Evolutionary conservation across 805 yeast species (phyloP), one percentile per base, ranked within the genome.

Genomic region (Kuraishia piskuri): DNA sequence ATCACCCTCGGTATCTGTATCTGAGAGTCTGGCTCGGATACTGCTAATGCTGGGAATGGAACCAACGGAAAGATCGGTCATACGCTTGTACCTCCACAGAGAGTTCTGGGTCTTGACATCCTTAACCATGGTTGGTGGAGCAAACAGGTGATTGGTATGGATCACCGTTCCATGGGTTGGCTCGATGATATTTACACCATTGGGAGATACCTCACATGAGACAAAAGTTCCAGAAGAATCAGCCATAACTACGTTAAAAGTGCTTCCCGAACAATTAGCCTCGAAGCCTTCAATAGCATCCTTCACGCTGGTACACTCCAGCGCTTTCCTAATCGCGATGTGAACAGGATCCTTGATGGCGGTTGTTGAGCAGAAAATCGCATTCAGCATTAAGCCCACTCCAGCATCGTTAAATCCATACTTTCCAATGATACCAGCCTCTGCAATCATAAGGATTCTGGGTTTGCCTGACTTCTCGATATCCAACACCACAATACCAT

Each of bases 371-470:
- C 50, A 48, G 46, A 58, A 58, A 44, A 69, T 59, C 19, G 71
- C 72, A 50, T 68, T 68, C 55, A 68, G 52, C 48, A 63, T 58
- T 3, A 64, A 63, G 4, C 70, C 71, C 17, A 68, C 66, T 2
- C 70, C 68, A 40, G 60, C 55, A 54, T 59, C 59, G 56, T 68
- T 68, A 51, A 67, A 57, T 6, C 72, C 73, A 22, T 67, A 63
- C 52, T 68, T 68, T 36, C 71, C 73, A 12, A 68, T 61, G 31
- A 68, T 62, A 2, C 73, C 73, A 9, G 68, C 73, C 51, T 69
- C 73, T 1, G 69, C 67, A 51, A 67, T 58, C 36, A 66, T 60
- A 40, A 59, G 58, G 44, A 66, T 58, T 40, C 58, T 49, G 20
- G 68, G 66, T 45, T 59, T 60, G 19, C 59, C 61, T 6, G 60